phyloP scores from a whole-genome alignment of 768 basidiomycete genomes.

The Calocera viscosa region DNA sequence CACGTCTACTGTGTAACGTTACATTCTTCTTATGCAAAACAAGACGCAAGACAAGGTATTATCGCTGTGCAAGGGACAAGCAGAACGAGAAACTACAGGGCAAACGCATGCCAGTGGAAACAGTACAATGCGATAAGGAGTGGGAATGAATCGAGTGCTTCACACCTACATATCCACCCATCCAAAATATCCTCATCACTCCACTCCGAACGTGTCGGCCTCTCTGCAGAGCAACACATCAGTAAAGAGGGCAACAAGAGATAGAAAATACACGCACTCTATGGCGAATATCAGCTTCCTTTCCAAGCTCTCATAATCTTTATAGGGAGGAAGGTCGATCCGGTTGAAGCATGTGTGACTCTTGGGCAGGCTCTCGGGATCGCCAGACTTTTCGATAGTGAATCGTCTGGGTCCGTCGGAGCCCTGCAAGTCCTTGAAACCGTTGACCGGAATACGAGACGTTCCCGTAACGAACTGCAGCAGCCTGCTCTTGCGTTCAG shows the following conservation, averaged over 20 bases:
- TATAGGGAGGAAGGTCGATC: conserved; percentile 32
- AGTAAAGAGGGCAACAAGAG: neutral
- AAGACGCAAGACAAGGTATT: too few relatives aligned
- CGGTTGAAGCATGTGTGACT: conserved; percentile 36
- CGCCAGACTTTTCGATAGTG: conserved; percentile 31
- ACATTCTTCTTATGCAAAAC: too few relatives aligned
- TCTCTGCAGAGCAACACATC: conserved; percentile 35
- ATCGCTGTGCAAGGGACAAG: too few relatives aligned
- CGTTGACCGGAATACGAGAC: conserved; percentile 49
- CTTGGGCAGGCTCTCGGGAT: conserved; percentile 26
- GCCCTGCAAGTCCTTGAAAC: conserved; percentile 35
- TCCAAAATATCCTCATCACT: conserved; percentile 12
- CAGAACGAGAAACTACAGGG: neutral
- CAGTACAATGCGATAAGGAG: neutral
- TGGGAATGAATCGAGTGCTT: neutral
- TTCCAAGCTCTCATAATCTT: conserved; percentile 12
- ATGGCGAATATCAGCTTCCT: conserved; percentile 1
- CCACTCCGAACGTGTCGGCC: conserved; percentile 57
- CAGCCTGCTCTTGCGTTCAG: conserved; percentile 74
- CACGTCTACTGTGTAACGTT: too few relatives aligned
- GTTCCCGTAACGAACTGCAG: conserved; percentile 83
- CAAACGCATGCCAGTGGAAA: neutral
- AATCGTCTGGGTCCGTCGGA: conserved; percentile 34
- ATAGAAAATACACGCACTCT: conserved; percentile 14
- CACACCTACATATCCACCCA: neutral